Base-by-base conservation (phyloP, 2,329 filamentous ascomycete genomes). In the Stachybotrys echinatus region DNA sequence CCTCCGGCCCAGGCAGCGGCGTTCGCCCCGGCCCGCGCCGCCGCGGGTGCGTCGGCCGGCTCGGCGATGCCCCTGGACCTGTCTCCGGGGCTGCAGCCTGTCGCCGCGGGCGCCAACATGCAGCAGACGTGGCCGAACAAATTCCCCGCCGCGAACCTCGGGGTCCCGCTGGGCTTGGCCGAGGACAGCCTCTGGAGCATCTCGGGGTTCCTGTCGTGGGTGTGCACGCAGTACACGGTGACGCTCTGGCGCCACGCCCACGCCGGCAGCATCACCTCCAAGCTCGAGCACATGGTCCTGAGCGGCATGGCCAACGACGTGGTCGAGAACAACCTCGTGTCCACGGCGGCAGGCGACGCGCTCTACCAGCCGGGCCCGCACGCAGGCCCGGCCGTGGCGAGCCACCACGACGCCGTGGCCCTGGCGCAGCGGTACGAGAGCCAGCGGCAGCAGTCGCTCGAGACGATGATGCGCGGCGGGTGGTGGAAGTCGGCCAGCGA, bases 401-500 rank as follows among this genome's bases (percentile, higher is more conserved):
- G 44, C 44, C 23, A 31, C 44, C 22, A 23, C 12, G 44, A 37
- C 27, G n/a, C 37, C 5, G 44, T 19, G 12, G 14, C 23, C 23
- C 44, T 46, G 23, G 22, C 22, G n/a, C 22, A 46, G 17, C 44
- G 44, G 22, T 46, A 46, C 44, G 18, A 31, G 22, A 46, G n/a
- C 23, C 18, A 18, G n/a, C 17, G 22, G 14, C 27, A 18, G 23
- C 14, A 18, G n/a, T 18, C 44, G 31, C 53, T 52, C 2, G 58
- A 54, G 12, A 23, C 43, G 1, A 6, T 55, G 0, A 50, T 10
- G n/a, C 23, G 27, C 23, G 22, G 22, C 23, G 44, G 53, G 18
- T 61, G 60, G 60, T 62, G 60, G 60, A 62, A 53, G 49, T 52
- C 44, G 0, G 53, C 60, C 3, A 18, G 45, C 4, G 53, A 62